These are phyloP conservation scores for Pestalotiopsis fici DNA, from an alignment of 2,329 filamentous ascomycete species.

Conservation along the genomic window DNA sequence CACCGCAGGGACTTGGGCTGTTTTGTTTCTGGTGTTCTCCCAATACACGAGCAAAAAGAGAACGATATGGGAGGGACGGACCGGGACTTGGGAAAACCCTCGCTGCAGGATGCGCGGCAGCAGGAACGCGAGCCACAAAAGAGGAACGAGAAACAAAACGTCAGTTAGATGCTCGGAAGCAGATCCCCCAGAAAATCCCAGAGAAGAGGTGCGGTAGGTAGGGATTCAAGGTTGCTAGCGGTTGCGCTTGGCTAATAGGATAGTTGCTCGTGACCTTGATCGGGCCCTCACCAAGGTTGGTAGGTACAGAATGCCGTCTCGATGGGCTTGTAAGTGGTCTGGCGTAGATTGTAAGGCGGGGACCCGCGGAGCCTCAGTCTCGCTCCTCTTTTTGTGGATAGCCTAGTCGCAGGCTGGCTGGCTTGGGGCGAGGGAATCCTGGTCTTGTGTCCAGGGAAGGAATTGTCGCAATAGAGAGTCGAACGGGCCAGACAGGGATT, in stretches of 20 bases:
- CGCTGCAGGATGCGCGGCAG: constrained; percentile 6
- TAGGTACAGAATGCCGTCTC: constrained; percentile 7
- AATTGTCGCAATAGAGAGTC: constrained; percentile 1
- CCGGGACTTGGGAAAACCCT: background rate
- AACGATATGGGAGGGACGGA: background rate
- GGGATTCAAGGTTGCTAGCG: constrained; percentile 10
- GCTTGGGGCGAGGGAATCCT: constrained; percentile 2
- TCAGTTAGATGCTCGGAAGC: background rate
- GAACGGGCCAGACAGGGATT: background rate
- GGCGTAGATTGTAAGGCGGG: constrained; percentile 16
- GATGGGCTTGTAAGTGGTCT: constrained; percentile 11
- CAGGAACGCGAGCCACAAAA: background rate
- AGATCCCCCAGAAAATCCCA: constrained; percentile 6
- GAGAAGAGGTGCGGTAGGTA: constrained; percentile 9
- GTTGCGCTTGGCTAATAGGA: constrained; percentile 11
- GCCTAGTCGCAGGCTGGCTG: constrained; percentile 5
- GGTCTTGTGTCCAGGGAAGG: background rate
- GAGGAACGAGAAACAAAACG: constrained; percentile 5
- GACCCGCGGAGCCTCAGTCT: constrained; percentile 15
- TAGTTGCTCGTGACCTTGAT: constrained; percentile 10
- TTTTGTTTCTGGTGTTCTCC: background rate
- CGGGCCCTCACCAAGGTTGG: constrained; percentile 9
- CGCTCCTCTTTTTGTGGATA: constrained; percentile 16
- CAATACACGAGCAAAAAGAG: background rate
- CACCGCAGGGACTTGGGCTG: background rate